These are phyloP conservation scores for Clitopilus hobsonii DNA, from an alignment of 768 basidiomycete genomes.

Conservation along the genomic window DNA sequence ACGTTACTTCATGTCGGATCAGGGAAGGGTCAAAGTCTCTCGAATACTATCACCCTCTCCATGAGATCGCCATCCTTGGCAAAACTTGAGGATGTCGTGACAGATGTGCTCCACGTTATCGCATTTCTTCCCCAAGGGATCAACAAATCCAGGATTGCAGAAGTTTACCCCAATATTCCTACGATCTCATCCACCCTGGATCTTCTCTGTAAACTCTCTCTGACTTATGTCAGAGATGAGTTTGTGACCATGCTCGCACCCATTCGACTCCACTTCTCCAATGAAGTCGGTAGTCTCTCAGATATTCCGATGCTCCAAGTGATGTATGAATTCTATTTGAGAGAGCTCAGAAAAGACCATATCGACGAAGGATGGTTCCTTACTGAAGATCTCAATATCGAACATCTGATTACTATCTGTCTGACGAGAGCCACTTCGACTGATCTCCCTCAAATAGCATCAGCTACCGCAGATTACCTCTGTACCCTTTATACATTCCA, in stretches of 20 bases:
- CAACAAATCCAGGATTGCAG: neutral
- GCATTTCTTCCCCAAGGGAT: slow-evolving; percentile 11
- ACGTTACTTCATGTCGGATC: slow-evolving; percentile 5
- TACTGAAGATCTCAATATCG: neutral
- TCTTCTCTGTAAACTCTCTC: slow-evolving; percentile 5
- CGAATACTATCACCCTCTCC: slow-evolving; percentile 7
- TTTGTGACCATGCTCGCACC: slow-evolving; percentile 11
- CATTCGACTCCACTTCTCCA: slow-evolving; percentile 9
- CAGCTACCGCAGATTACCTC: neutral
- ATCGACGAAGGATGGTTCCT: neutral
- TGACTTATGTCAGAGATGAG: slow-evolving; percentile 4
- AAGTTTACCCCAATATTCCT: slow-evolving; percentile 1
- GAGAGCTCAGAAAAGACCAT: neutral
- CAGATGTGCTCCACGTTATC: slow-evolving; percentile 4
- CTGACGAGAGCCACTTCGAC: neutral
- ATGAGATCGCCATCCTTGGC: slow-evolving; percentile 8
- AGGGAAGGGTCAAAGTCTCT: slow-evolving; percentile 8
- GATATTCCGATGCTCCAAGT: neutral
- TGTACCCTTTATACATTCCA: no score
- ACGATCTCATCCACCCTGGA: neutral
- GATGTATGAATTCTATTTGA: slow-evolving; percentile 4
- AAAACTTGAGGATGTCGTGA: neutral
- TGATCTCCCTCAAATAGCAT: neutral
- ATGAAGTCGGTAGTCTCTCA: neutral
- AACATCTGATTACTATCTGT: slow-evolving; percentile 3